Evolutionary conservation across 2,329 filamentous ascomycete genomes (phyloP).

Genomic region (Talaromyces sp.): DNA sequence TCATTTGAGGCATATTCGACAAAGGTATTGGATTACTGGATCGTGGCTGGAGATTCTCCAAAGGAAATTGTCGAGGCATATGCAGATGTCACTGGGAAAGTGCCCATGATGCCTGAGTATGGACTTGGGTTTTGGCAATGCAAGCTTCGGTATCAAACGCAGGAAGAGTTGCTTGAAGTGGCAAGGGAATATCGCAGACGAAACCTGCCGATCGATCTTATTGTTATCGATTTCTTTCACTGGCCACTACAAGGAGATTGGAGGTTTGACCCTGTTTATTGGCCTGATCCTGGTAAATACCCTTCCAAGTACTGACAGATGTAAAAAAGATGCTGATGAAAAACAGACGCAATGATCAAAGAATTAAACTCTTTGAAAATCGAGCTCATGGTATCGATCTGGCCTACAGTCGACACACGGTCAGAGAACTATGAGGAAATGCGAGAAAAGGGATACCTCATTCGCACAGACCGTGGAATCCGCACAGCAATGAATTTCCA

Average conservation of each 20-base stretch:
- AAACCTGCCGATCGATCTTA: conserved; percentile 55
- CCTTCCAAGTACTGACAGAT: background rate
- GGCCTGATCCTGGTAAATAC: conserved; percentile 54
- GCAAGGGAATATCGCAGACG: conserved; percentile 54
- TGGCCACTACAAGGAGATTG: conserved; percentile 63
- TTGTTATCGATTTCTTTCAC: conserved; percentile 65
- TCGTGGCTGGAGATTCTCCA: conserved; percentile 53
- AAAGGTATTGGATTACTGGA: conserved; percentile 56
- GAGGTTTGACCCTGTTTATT: conserved; percentile 59
- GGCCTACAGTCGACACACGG: conserved; percentile 58
- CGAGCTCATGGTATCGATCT: conserved; percentile 64
- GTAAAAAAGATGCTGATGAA: background rate
- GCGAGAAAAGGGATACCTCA: conserved; percentile 55
- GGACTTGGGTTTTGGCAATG: conserved; percentile 62
- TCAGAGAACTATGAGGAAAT: conserved; percentile 59
- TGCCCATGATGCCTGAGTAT: conserved; percentile 64
- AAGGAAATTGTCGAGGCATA: conserved; percentile 53
- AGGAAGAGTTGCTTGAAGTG: conserved; percentile 56
- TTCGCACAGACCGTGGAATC: conserved; percentile 55
- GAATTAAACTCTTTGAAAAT: conserved; percentile 55
- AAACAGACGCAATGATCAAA: conserved; percentile 53
- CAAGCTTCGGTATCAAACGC: conserved; percentile 59
- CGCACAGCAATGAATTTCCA: conserved; percentile 54
- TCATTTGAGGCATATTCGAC: conserved; percentile 58
- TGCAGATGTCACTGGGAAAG: conserved; percentile 50